These are phyloP conservation scores for Articulospora tetracladia DNA, from an alignment of 495 filamentous ascomycete genomes.

Conservation along the genomic window DNA sequence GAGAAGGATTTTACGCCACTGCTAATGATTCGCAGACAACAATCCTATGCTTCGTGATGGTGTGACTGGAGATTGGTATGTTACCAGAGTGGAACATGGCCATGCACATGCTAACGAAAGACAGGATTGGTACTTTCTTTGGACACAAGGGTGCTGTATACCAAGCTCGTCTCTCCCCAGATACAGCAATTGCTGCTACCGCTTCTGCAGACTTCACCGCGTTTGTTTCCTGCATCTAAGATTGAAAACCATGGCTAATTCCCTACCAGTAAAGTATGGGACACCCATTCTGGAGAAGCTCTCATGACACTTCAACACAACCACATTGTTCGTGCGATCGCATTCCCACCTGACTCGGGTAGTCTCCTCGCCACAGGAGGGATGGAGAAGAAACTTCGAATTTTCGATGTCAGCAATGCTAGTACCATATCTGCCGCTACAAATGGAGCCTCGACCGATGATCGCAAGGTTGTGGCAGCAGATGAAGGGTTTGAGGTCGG, in stretches of 20 bases:
- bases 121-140: slow-evolving; percentile 93
- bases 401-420: slow-evolving; percentile 73
- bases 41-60: slow-evolving; percentile 99
- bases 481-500: slow-evolving; percentile 78
- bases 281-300: slow-evolving; percentile 89
- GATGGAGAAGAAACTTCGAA: slow-evolving; percentile 91
- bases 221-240: slow-evolving; percentile 40
- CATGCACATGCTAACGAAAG: neutral
- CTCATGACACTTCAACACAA: slow-evolving; percentile 83
- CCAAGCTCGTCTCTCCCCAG: slow-evolving; percentile 86
- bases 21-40: slow-evolving; percentile 52
- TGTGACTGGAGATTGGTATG: slow-evolving; percentile 88
- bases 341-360: slow-evolving; percentile 77
- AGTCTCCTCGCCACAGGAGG: slow-evolving; percentile 85
- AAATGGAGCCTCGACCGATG: slow-evolving; percentile 3
- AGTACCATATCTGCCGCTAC: slow-evolving; percentile 10
- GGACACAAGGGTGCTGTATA: slow-evolving; percentile 98
- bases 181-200: slow-evolving; percentile 84
- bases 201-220: slow-evolving; percentile 95
- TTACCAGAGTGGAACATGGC: neutral
- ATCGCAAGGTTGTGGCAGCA: slow-evolving; percentile 34
- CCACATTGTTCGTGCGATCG: slow-evolving; percentile 91
- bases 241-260: slow-evolving; percentile 11
- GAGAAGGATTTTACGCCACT: neutral
- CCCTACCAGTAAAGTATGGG: slow-evolving; percentile 78